These are phyloP conservation scores for Chlorella sorokiniana DNA, from an alignment of 139 green algal species.

Conservation along the genomic window DNA sequence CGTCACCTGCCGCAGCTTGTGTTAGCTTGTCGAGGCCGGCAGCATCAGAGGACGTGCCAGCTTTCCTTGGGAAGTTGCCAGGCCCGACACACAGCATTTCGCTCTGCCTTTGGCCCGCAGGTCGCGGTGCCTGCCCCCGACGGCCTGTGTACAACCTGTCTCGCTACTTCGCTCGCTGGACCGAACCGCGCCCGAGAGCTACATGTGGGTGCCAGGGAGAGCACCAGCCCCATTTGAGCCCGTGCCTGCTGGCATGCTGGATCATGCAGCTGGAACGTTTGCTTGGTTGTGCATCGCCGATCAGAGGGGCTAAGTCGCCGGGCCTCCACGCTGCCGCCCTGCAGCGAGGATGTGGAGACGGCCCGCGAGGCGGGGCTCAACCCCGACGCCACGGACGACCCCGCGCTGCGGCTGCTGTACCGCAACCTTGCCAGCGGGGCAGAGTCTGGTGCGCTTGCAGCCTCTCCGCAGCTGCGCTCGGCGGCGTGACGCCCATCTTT, in stretches of 20 bases:
- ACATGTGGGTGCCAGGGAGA: conserved; percentile 53
- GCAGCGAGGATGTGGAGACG: conserved; percentile 65
- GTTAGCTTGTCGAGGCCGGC: no score
- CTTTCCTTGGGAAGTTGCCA: no score
- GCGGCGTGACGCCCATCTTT: no score
- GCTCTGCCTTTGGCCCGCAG: conserved; percentile 1
- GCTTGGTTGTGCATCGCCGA: no score
- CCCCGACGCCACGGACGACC: conserved; percentile 2
- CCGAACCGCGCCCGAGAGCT: conserved; percentile 86
- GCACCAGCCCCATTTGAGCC: no score
- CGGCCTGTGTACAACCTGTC: conserved; percentile 52
- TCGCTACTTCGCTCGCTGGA: conserved; percentile 83
- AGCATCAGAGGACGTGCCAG: no score
- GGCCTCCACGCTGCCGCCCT: neutral
- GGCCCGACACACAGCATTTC: no score
- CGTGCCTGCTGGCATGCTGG: no score
- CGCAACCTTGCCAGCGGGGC: conserved; percentile 83
- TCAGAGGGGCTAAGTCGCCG: no score
- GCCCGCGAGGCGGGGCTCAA: conserved; percentile 9
- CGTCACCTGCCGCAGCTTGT: no score
- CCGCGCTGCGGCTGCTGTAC: conserved; percentile 56
- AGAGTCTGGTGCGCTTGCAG: conserved; percentile 67
- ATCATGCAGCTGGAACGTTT: no score
- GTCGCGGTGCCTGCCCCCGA: conserved; percentile 42
- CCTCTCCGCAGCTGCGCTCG: no score